These are phyloP conservation scores for Nakaseomyces sp. DNA, from an alignment of 1,139 yeast species.

Conservation along the genomic window DNA sequence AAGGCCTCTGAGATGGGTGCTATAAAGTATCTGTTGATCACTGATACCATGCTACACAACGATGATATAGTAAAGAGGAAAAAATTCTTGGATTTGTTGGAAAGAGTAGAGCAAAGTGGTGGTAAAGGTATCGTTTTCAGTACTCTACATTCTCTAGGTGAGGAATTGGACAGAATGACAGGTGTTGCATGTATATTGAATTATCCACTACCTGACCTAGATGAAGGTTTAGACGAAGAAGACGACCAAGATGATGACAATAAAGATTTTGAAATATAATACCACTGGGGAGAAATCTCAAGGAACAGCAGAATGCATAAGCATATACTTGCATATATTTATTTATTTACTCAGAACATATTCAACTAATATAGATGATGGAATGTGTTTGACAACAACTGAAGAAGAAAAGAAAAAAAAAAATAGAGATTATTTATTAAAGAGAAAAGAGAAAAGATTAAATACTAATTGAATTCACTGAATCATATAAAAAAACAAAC, in stretches of 20 bases:
- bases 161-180: slow-evolving; percentile 75
- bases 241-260: slow-evolving; percentile 3
- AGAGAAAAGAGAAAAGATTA: neutral
- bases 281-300: no score
- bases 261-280: slow-evolving; percentile 1
- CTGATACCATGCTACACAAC: slow-evolving; percentile 71
- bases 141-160: slow-evolving; percentile 79
- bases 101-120: slow-evolving; percentile 56
- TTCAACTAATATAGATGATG: neutral
- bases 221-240: slow-evolving; percentile 45
- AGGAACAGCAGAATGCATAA: no score
- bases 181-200: slow-evolving; percentile 81
- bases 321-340: neutral
- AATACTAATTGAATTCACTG: neutral
- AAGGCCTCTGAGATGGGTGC: slow-evolving; percentile 72
- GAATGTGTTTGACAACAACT: no score
- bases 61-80: slow-evolving; percentile 62
- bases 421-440: neutral
- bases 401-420: no score
- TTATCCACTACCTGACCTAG: slow-evolving; percentile 76
- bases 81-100: slow-evolving; percentile 57
- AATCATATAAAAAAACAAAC: neutral
- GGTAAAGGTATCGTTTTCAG: slow-evolving; percentile 77
- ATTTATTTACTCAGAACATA: neutral
- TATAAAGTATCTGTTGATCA: slow-evolving; percentile 58